These are phyloP conservation scores for Aegilops umbellulata DNA, from an alignment of 176 grass and related monocot genomes.

Conservation along the genomic window DNA sequence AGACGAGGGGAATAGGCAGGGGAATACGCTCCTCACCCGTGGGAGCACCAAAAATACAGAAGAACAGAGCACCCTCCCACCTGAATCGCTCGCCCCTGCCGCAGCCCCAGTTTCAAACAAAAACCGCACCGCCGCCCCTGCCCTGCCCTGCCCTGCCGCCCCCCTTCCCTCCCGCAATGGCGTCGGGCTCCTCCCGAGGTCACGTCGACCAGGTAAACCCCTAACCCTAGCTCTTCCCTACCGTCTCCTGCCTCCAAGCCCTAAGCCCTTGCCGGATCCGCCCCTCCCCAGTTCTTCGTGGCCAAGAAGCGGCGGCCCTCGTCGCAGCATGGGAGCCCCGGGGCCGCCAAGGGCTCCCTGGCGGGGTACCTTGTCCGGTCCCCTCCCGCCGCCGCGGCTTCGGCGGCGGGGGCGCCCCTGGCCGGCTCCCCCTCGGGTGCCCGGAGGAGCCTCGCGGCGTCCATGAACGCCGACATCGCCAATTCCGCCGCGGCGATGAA, in stretches of 20 bases:
- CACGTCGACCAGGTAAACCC: conserved; percentile 76
- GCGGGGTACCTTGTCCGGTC: conserved; percentile 44
- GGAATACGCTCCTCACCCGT: too few relatives aligned
- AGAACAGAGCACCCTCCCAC: neutral
- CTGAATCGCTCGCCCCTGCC: too few relatives aligned
- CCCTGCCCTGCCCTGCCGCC: neutral
- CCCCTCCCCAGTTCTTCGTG: conserved; percentile 59
- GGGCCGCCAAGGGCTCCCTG: conserved; percentile 53
- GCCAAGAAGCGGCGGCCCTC: conserved; percentile 69
- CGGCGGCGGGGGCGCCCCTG: neutral
- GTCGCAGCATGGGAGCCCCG: conserved; percentile 37
- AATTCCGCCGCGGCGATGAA: neutral
- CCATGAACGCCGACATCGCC: conserved; percentile 31
- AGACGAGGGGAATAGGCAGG: too few relatives aligned
- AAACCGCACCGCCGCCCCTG: neutral
- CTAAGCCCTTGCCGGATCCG: conserved; percentile 15
- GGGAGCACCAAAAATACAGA: neutral
- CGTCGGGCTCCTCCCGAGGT: conserved; percentile 52
- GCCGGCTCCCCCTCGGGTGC: conserved; percentile 15
- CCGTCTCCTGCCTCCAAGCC: neutral
- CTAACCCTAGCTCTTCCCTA: conserved; percentile 4
- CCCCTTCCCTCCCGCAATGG: conserved; percentile 37
- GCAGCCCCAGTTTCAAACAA: conserved; percentile 12
- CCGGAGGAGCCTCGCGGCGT: conserved; percentile 36
- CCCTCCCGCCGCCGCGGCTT: neutral